Evolutionary conservation across 176 grass and related monocot species (phyloP), one percentile per base, ranked within the genome.

Genomic region (Musa acuminata): DNA sequence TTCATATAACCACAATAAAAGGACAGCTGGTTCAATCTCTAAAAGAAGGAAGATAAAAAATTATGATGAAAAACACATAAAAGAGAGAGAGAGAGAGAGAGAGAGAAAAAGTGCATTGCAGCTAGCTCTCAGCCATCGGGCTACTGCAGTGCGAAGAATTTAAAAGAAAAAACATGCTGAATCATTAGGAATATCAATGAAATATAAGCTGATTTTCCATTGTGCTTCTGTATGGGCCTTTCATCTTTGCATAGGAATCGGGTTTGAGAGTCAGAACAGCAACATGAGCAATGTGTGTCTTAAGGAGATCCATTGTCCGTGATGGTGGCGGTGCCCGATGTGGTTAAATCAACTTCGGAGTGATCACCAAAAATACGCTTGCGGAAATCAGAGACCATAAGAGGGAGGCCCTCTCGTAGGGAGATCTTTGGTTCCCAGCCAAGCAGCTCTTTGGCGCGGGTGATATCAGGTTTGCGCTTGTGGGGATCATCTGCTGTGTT

Each of bases 401-500:
- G 80, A 4, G 89, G 92, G 71, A 96, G 87, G 35, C 89, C 92
- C 79, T 96, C 87, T n/a, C 67, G 86, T 16, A 96, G 89, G 54
- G 85, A 54, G 7, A 96, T 84, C 68, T 92, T 92, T 62, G 92
- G 92, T 53, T 92, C 87, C 92, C 89, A 96, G 69, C 67, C 81
- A 57, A 96, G 82, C 67, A 96, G 27, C 71, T 86, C 16, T 81
- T 92, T 96, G 25, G 92, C 89, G 82, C 89, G 89, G 52, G 89
- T 87, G 77, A 96, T 92, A 79, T 96, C 87, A 13, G 92, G 92
- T 71, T 96, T 96, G 73, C 92, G 85, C 84, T 80, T 91, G 74
- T 89, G 87, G 49, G 92, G 92, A 70, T 96, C 92, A 65, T 96
- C 92, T 67, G 87, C 87, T 13, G 92, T 96, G 8, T 96, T 96